Conservation (phyloP, 1,139 yeast species). For the Nakaseomyces kungkrabaensis region DNA sequence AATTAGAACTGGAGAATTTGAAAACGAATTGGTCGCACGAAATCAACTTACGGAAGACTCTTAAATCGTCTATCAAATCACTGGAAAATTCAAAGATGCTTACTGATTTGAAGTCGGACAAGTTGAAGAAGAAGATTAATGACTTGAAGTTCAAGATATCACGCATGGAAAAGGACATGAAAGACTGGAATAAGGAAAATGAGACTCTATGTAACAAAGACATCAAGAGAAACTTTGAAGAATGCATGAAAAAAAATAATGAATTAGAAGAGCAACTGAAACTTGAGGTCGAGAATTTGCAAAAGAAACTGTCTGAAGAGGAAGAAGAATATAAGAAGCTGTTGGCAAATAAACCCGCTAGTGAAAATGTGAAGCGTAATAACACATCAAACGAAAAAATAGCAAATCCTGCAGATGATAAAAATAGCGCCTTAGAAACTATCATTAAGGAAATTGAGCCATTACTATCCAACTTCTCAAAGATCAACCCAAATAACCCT, state of each 20-base stretch:
- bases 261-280: conserved; percentile 18
- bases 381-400: neutral
- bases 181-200: conserved; percentile 16
- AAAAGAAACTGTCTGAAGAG: conserved; percentile 14
- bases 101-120: conserved; percentile 24
- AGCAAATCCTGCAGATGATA: neutral
- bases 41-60: conserved; percentile 23
- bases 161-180: conserved; percentile 25
- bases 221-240: conserved; percentile 11
- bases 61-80: conserved; percentile 27
- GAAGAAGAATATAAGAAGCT: conserved; percentile 10
- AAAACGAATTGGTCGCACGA: conserved; percentile 28
- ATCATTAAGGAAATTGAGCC: neutral
- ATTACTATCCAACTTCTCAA: neutral
- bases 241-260: conserved; percentile 7
- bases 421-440: neutral
- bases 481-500: neutral
- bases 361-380: conserved; percentile 2
- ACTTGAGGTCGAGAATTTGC: conserved; percentile 24
- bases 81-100: conserved; percentile 27
- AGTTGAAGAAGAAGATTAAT: conserved; percentile 21
- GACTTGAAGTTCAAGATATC: conserved; percentile 14
- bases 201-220: conserved; percentile 12
- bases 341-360: neutral
- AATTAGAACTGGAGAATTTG: conserved; percentile 24